These are phyloP conservation scores for Vigna unguiculata DNA, from an alignment of 306 rosid species.

Conservation along the genomic window DNA sequence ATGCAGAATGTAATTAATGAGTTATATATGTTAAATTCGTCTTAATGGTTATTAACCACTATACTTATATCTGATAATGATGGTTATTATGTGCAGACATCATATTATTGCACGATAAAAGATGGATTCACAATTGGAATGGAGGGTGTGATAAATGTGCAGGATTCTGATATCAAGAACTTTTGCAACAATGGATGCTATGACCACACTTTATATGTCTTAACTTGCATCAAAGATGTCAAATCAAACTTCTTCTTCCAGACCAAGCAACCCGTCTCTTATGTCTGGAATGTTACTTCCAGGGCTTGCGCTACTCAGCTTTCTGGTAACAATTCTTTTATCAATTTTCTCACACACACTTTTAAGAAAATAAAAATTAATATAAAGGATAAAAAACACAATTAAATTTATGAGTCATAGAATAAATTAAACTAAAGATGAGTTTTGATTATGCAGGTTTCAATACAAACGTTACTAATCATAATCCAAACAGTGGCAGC, in stretches of 20 bases:
- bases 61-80: background rate
- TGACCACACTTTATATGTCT: slow-evolving; percentile 38
- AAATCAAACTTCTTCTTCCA: slow-evolving; percentile 49
- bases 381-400: too few relatives aligned
- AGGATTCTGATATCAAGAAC: background rate
- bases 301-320: slow-evolving; percentile 13
- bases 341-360: too few relatives aligned
- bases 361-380: too few relatives aligned
- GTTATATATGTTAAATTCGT: background rate
- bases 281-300: slow-evolving; percentile 7
- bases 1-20: slow-evolving; percentile 49
- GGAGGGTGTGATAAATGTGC: slow-evolving; percentile 42
- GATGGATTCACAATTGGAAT: background rate
- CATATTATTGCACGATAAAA: background rate
- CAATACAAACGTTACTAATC: background rate
- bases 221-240: slow-evolving; percentile 49
- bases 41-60: background rate
- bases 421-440: too few relatives aligned
- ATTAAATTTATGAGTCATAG: too few relatives aligned
- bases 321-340: slow-evolving; percentile 30
- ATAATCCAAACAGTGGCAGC: slow-evolving; percentile 29
- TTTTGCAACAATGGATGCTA: slow-evolving; percentile 53
- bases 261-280: slow-evolving; percentile 31
- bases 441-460: slow-evolving; percentile 48
- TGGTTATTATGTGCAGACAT: background rate